Evolutionary conservation across 306 rosid species (phyloP).

Genomic region (Fragaria nilgerrensis): DNA sequence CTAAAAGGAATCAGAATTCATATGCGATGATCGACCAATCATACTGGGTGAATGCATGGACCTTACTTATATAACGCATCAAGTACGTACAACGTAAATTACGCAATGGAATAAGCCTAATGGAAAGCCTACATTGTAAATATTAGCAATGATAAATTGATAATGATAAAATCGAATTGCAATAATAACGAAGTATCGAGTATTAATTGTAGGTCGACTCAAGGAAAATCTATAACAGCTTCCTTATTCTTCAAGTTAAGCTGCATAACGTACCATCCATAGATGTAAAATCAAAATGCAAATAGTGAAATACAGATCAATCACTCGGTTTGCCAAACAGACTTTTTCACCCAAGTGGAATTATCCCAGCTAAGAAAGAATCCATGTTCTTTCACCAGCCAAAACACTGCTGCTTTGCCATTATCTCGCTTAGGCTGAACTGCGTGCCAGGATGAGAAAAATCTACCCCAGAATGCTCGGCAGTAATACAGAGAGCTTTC

Average conservation of each 20-base stretch:
- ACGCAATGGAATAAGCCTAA: no score
- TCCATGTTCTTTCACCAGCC: slow-evolving; percentile 21
- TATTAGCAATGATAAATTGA: no score
- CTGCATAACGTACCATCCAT: neutral
- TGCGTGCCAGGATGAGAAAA: slow-evolving; percentile 17
- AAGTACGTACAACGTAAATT: no score
- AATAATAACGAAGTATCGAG: neutral
- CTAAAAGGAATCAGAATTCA: no score
- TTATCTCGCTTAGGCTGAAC: slow-evolving; percentile 21
- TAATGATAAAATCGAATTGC: neutral
- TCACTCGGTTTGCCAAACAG: slow-evolving; percentile 16
- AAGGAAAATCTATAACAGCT: neutral
- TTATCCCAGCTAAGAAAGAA: slow-evolving; percentile 32
- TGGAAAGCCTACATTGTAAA: no score
- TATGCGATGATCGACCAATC: no score
- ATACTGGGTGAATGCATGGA: no score
- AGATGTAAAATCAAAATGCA: neutral
- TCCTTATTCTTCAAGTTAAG: neutral
- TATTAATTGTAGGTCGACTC: neutral
- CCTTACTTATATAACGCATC: no score
- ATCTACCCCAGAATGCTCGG: slow-evolving; percentile 15
- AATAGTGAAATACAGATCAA: no score
- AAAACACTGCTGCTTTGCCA: slow-evolving; percentile 9
- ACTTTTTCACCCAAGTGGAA: slow-evolving; percentile 11
- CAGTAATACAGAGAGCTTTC: neutral